Evolutionary conservation across 2,329 filamentous ascomycete genomes (phyloP).

Genomic region (Claviceps pusilla): DNA sequence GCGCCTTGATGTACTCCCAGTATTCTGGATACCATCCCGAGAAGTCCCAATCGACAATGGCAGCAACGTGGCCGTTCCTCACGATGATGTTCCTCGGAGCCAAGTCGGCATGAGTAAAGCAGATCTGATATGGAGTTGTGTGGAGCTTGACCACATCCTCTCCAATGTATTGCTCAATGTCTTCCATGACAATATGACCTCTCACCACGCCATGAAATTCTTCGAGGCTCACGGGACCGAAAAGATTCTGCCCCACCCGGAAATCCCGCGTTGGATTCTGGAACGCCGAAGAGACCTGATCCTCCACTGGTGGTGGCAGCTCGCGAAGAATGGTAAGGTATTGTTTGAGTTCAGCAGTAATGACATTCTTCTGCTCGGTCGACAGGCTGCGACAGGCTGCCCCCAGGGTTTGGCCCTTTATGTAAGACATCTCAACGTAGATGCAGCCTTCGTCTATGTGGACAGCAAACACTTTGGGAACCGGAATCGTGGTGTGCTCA

Average conservation of each 20-base stretch:
- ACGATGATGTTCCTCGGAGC: slow-evolving; percentile 16
- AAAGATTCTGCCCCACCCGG: slow-evolving; percentile 13
- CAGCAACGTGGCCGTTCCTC: slow-evolving; percentile 11
- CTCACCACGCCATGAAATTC: slow-evolving; percentile 15
- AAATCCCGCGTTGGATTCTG: slow-evolving; percentile 11
- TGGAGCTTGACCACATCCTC: slow-evolving; percentile 12
- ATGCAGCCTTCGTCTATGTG: slow-evolving; percentile 9
- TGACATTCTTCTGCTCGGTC: slow-evolving; percentile 7
- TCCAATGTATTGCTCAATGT: slow-evolving; percentile 11
- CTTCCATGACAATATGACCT: slow-evolving; percentile 10
- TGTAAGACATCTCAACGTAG: slow-evolving; percentile 16
- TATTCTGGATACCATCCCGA: slow-evolving; percentile 22
- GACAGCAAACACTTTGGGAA: slow-evolving; percentile 13
- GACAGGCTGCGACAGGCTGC: slow-evolving; percentile 11
- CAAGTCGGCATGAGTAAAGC: slow-evolving; percentile 15
- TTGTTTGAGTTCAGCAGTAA: slow-evolving; percentile 12
- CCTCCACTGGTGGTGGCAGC: slow-evolving; percentile 11
- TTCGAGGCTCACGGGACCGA: slow-evolving; percentile 12
- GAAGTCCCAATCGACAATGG: slow-evolving; percentile 19
- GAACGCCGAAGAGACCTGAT: slow-evolving; percentile 13
- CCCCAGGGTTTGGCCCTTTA: slow-evolving; percentile 9
- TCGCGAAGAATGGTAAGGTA: slow-evolving; percentile 11
- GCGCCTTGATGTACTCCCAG: slow-evolving; percentile 16
- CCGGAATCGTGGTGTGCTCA: slow-evolving; percentile 13
- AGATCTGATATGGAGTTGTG: slow-evolving; percentile 9